Conservation (phyloP, 345 rosid species). For the Trapa bicornis region DNA sequence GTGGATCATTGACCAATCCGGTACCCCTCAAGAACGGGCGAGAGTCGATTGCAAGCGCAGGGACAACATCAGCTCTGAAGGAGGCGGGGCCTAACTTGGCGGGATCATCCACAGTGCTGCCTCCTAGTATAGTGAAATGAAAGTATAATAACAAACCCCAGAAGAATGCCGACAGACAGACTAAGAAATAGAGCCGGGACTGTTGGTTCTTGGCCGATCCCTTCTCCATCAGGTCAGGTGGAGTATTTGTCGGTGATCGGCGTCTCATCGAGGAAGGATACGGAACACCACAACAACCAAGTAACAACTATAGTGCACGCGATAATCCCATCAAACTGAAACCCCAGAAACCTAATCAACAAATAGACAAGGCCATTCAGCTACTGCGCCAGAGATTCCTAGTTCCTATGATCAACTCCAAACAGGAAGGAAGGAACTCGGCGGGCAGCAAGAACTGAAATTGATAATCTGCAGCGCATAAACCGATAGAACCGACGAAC, state of each 20-base stretch:
- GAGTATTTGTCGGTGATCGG: slow-evolving; percentile 7
- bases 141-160: slow-evolving; percentile 14
- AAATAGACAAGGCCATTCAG: not conserved
- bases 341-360: not conserved
- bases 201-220: slow-evolving; percentile 11
- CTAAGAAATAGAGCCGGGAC: slow-evolving; percentile 16
- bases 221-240: slow-evolving; percentile 14
- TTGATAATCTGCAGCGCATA: not conserved
- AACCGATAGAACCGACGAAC: not conserved
- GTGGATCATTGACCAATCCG: not conserved
- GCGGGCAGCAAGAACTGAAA: not conserved
- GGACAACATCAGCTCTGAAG: slow-evolving; percentile 1
- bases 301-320: not conserved
- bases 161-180: slow-evolving; percentile 12
- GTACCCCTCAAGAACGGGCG: slow-evolving; percentile 3
- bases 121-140: slow-evolving; percentile 13
- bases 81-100: slow-evolving; percentile 5
- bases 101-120: slow-evolving; percentile 7
- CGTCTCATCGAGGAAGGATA: slow-evolving; percentile 8
- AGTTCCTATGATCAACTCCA: not conserved
- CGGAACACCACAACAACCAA: not conserved
- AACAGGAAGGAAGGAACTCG: not conserved
- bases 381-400: not conserved
- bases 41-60: not conserved
- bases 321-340: slow-evolving; percentile 2